Base-by-base conservation (phyloP, 768 basidiomycete species). In the Hericium rajendrae region DNA sequence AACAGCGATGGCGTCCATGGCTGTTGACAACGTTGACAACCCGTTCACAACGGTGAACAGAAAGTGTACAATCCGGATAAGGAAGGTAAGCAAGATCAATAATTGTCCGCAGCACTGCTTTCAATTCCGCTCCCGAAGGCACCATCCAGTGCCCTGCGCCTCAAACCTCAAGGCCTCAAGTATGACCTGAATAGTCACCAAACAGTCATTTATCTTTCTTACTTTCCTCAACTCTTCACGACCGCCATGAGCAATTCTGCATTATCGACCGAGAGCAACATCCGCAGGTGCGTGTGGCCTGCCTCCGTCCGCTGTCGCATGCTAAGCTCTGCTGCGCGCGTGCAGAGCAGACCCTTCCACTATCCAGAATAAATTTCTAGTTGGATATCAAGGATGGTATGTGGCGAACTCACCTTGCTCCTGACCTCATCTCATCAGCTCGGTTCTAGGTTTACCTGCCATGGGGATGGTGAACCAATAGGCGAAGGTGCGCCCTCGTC, bases 361-460 rank as follows among this genome's bases (percentile, higher is more conserved):
- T 10, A 89, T 93, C 50, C 86, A 89, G 57, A 81, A 89, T 72
- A 93, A 92, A 66, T 82, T 91, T 63, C 70, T 93, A 32, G 86
- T 91, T 0, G 90, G 90, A 38, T 92, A 92, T 68, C 91, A 92
- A 71, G 91, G 89, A 68, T 92, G 90, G 90, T 88, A 51, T 2
- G 62, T n/a, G 43, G 15, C 26, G 41, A 53, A 13, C 13, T 6
- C 40, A 22, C 11, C 54, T 57, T 81, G 63, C 18, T 13, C 10
- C 20, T 32, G 15, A 11, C 3, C 37, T 26, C 18, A 22, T 38
- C 39, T 53, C 59, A 48, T 37, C 43, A 38, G 16, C 15, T 28
- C 6, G 0, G 49, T 49, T 11, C 24, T 64, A 88, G 87, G 87
- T 90, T 87, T 65, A 83, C 82, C 20, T 88, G 86, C 64, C 70